phyloP scores from a whole-genome alignment of 1,139 yeast species.

The Yamadazyma kanchanaburiensis region DNA sequence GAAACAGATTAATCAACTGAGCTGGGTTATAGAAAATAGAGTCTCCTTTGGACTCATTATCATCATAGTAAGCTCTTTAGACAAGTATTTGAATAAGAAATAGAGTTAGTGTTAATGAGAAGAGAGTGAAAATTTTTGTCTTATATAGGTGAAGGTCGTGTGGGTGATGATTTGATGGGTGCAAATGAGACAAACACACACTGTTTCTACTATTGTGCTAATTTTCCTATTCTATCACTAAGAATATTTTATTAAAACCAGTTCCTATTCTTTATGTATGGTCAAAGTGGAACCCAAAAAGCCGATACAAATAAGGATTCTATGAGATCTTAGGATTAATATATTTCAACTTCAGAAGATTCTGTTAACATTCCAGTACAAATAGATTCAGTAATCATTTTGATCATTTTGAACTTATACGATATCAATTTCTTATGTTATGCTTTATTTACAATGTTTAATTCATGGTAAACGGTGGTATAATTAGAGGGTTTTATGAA shows the following conservation, averaged over 20 bases:
- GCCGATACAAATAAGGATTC: conserved; percentile 68
- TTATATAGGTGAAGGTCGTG: too few species aligned
- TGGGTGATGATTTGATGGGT: too few species aligned
- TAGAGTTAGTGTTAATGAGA: too few species aligned
- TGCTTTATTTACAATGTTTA: conserved; percentile 47
- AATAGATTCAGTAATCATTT: conserved; percentile 28
- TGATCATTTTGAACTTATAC: conserved; percentile 33
- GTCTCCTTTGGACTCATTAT: conserved; percentile 43
- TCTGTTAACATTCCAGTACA: conserved; percentile 29
- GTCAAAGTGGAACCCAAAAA: conserved; percentile 47
- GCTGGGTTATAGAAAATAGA: conserved; percentile 47
- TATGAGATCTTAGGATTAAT: conserved; percentile 67
- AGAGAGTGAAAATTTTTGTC: conserved; percentile 1
- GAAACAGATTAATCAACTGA: conserved; percentile 50
- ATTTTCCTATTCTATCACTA: too few species aligned
- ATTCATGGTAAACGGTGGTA: conserved; percentile 36
- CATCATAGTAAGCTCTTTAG: conserved; percentile 26
- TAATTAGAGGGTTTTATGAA: conserved; percentile 44
- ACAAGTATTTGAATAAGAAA: conserved; percentile 8
- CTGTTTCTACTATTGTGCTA: too few species aligned
- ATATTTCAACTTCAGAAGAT: conserved; percentile 48
- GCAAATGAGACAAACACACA: too few species aligned
- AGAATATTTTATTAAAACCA: conserved; percentile 31
- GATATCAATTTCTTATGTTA: conserved; percentile 38
- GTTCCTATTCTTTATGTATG: conserved; percentile 53